A percentile compares a stretch with the other conserved stretches of the same genome.
phyloP scores from a whole-genome alignment of 768 basidiomycete genomes.

The Boletus subcaerulescens region DNA sequence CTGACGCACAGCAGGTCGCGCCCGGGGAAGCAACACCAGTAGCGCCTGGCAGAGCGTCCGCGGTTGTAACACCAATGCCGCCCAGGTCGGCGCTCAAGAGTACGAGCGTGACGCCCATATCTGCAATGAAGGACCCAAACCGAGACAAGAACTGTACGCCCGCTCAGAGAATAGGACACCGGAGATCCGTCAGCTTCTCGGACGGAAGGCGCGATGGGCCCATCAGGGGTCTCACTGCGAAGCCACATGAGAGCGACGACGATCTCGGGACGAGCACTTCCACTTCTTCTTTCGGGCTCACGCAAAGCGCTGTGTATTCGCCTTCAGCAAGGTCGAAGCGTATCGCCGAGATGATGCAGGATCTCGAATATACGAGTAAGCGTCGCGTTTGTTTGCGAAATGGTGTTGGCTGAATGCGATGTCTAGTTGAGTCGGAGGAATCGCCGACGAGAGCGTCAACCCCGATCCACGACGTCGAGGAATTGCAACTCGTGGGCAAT shows the following conservation, averaged over 20 bases:
- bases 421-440: conserved; percentile 38
- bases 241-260: conserved; percentile 39
- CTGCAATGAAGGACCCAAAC: conserved; percentile 54
- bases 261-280: conserved; percentile 25
- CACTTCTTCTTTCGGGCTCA: conserved; percentile 14
- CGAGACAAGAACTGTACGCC: conserved; percentile 55
- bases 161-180: conserved; percentile 46
- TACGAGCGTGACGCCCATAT: conserved; percentile 49
- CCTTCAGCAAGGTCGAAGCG: conserved; percentile 74
- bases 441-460: conserved; percentile 57
- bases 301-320: conserved; percentile 32
- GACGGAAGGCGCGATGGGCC: conserved; percentile 90
- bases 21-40: conserved; percentile 22
- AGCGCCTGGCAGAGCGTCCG: conserved; percentile 9
- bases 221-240: conserved; percentile 58
- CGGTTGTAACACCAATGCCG: conserved; percentile 29
- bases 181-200: conserved; percentile 94
- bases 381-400: conserved; percentile 23
- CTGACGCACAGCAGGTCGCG: background rate
- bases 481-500: conserved; percentile 44
- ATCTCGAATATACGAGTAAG: conserved; percentile 69
- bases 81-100: conserved; percentile 43
- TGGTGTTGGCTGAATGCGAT: background rate
- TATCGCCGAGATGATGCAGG: conserved; percentile 77
- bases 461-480: conserved; percentile 43